A percentile compares a stretch with the other conserved stretches of the same genome.
These are phyloP conservation scores for Moniliella sp. DNA, from an alignment of 1,284 basidiomycete genomes.

Conservation along the genomic window DNA sequence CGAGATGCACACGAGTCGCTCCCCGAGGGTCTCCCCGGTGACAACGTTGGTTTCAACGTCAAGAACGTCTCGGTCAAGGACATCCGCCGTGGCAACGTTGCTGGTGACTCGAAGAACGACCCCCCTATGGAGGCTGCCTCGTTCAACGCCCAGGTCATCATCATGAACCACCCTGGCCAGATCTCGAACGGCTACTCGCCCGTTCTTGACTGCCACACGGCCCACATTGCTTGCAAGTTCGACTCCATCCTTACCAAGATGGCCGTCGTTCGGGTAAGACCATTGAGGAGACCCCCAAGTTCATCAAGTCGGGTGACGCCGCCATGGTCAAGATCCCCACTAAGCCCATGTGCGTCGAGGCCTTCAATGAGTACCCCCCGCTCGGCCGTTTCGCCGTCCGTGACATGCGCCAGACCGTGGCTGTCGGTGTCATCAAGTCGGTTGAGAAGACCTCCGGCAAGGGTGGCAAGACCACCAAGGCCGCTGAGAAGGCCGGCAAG, in stretches of 20 bases:
- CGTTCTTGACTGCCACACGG: slow-evolving; percentile 98
- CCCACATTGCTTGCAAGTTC: slow-evolving; percentile 99
- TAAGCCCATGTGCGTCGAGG: slow-evolving; percentile 96
- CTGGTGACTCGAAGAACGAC: slow-evolving; percentile 98
- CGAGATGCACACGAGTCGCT: slow-evolving; percentile 99
- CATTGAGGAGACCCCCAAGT: slow-evolving; percentile 74
- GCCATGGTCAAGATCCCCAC: slow-evolving; percentile 91
- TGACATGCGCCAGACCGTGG: slow-evolving; percentile 39
- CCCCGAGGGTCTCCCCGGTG: slow-evolving; percentile 77
- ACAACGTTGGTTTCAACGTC: slow-evolving; percentile 78
- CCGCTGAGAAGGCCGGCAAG: slow-evolving; percentile 63
- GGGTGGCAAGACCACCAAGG: slow-evolving; percentile 54
- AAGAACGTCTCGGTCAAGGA: slow-evolving; percentile 99
- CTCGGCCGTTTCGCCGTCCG: slow-evolving; percentile 75
- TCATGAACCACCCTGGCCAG: slow-evolving; percentile 99
- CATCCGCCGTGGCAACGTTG: slow-evolving; percentile 97
- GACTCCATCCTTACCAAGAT: slow-evolving; percentile 95
- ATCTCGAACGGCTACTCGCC: slow-evolving; percentile 93
- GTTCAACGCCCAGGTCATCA: slow-evolving; percentile 99
- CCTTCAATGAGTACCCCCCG: slow-evolving; percentile 92
- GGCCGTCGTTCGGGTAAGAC: slow-evolving; percentile 77
- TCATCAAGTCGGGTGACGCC: slow-evolving; percentile 45
- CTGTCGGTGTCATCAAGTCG: slow-evolving; percentile 79
- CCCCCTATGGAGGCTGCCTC: slow-evolving; percentile 96
- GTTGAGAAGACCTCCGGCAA: slow-evolving; percentile 12